Percentiles rank a stretch among this genome's conserved stretches.
These are phyloP conservation scores for Metschnikowia baotianmanensis DNA, from an alignment of 805 yeast genomes.

Conservation along the genomic window DNA sequence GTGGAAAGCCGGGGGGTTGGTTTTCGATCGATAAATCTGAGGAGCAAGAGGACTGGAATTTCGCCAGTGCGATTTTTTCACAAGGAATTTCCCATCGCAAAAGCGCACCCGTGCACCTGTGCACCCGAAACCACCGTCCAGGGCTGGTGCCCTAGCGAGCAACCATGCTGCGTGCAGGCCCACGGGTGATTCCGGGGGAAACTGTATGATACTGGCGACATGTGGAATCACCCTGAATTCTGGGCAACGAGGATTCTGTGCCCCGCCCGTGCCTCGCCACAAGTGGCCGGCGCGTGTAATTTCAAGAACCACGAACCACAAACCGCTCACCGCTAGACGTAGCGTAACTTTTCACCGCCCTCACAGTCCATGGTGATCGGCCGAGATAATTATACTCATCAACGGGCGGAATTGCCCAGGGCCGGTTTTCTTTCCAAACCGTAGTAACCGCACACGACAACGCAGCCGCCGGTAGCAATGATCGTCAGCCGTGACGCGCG, in stretches of 20 bases:
- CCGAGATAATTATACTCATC: too few species aligned
- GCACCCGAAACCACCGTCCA: too few species aligned
- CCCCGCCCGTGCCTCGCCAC: too few species aligned
- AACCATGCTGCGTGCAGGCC: neutral
- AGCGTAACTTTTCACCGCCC: too few species aligned
- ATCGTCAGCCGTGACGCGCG: slow-evolving; percentile 1
- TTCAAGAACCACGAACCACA: too few species aligned
- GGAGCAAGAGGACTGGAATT: slow-evolving; percentile 10
- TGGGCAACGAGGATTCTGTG: too few species aligned
- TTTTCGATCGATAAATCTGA: slow-evolving; percentile 55
- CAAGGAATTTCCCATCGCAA: slow-evolving; percentile 2
- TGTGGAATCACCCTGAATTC: neutral
- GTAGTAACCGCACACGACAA: slow-evolving; percentile 1
- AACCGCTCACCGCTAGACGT: too few species aligned
- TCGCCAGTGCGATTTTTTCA: neutral
- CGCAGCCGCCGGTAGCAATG: slow-evolving; percentile 3
- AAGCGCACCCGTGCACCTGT: slow-evolving; percentile 1
- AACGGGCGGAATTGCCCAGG: too few species aligned
- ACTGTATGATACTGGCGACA: neutral
- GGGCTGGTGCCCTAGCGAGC: slow-evolving; percentile 11
- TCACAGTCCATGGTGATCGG: neutral
- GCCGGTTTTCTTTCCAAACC: too few species aligned
- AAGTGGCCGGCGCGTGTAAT: too few species aligned
- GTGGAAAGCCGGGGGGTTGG: slow-evolving; percentile 74
- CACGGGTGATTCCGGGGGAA: neutral